Percentiles rank a stretch among this genome's conserved stretches.
phyloP scores from a whole-genome alignment of 257 asterid species.

The Scutellaria barbata region DNA sequence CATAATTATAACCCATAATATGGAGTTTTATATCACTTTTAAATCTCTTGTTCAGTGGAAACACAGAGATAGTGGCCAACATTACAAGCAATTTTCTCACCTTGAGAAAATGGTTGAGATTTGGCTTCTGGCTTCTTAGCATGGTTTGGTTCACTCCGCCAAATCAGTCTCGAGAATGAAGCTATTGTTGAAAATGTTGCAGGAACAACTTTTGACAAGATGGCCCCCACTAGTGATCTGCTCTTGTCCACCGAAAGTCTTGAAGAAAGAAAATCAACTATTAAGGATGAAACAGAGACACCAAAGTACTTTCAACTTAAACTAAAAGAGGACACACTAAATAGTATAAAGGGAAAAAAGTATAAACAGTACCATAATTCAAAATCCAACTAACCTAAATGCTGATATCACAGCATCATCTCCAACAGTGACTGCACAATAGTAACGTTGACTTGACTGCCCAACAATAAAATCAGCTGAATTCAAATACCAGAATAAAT shows the following conservation, averaged over 20 bases:
- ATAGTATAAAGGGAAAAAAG: constrained; percentile 25
- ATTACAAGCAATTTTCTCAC: constrained; percentile 48
- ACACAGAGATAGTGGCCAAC: no score
- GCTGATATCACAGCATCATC: constrained; percentile 94
- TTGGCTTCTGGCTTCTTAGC: constrained; percentile 69
- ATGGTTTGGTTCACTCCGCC: constrained; percentile 71
- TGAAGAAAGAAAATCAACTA: constrained; percentile 39
- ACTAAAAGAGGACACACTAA: constrained; percentile 14
- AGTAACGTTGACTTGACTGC: constrained; percentile 91
- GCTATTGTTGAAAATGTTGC: constrained; percentile 90
- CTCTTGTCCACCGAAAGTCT: constrained; percentile 91
- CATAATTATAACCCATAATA: not conserved
- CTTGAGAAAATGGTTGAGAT: constrained; percentile 84
- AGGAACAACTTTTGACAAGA: constrained; percentile 95
- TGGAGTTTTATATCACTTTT: not conserved
- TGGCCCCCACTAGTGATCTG: constrained; percentile 94
- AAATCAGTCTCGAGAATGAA: constrained; percentile 79
- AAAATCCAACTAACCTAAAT: constrained; percentile 65
- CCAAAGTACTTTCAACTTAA: constrained; percentile 23
- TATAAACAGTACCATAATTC: constrained; percentile 1
- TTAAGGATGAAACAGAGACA: constrained; percentile 16
- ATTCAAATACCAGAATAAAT: constrained; percentile 77
- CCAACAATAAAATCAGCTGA: constrained; percentile 95
- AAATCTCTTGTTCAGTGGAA: not conserved
- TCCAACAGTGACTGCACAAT: constrained; percentile 86